These are phyloP conservation scores for Russula ochroleuca DNA, from an alignment of 768 basidiomycete species.

Conservation along the genomic window DNA sequence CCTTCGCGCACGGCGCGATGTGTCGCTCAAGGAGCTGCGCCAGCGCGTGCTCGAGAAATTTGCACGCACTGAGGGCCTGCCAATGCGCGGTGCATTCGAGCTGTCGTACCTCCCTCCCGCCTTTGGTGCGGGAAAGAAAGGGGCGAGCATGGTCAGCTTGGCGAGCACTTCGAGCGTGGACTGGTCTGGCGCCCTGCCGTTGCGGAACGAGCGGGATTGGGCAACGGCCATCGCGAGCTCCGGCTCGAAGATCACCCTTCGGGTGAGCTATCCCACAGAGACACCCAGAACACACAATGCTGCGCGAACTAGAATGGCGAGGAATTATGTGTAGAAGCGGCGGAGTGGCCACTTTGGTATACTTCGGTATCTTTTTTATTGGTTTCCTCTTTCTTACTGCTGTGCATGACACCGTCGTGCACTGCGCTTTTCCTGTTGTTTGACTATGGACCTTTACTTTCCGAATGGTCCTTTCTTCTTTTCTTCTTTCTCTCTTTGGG, in stretches of 20 bases:
- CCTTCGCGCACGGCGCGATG: slow-evolving; percentile 49
- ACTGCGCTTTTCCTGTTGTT: too few relatives aligned
- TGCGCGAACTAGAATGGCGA: too few relatives aligned
- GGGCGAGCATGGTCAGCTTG: slow-evolving; percentile 16
- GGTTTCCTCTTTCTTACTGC: background rate
- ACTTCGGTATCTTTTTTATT: background rate
- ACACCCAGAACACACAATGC: background rate
- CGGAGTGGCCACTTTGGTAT: background rate
- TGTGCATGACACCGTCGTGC: too few relatives aligned
- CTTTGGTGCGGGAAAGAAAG: slow-evolving; percentile 23
- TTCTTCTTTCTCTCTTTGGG: background rate
- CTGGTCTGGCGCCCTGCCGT: slow-evolving; percentile 6
- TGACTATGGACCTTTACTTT: background rate
- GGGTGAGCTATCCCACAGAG: slow-evolving; percentile 4
- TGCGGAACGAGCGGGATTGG: slow-evolving; percentile 21
- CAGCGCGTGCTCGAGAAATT: slow-evolving; percentile 62
- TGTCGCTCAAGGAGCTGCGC: slow-evolving; percentile 51
- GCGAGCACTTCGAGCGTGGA: slow-evolving; percentile 21
- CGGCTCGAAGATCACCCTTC: slow-evolving; percentile 22
- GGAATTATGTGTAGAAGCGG: too few relatives aligned
- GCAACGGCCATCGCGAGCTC: slow-evolving; percentile 11
- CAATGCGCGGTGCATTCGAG: slow-evolving; percentile 51
- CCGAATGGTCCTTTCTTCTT: background rate
- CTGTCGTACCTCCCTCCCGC: slow-evolving; percentile 50
- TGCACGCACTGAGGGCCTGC: slow-evolving; percentile 52